phyloP scores from a whole-genome alignment of 2,329 filamentous ascomycete genomes.

The Aspergillus brasiliensis region DNA sequence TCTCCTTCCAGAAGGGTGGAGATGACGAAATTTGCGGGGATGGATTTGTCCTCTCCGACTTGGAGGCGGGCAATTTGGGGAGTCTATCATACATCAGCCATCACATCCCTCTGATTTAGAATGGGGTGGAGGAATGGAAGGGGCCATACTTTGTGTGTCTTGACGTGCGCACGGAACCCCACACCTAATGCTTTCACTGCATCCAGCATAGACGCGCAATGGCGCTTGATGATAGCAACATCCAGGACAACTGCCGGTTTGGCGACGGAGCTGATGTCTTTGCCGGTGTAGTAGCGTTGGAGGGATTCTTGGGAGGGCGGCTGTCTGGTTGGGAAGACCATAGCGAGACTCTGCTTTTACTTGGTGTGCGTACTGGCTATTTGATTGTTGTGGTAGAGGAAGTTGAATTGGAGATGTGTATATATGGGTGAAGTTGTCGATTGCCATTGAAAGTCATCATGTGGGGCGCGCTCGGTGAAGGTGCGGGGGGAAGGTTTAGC shows the following conservation, averaged over 20 bases:
- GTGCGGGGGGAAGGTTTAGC: too few relatives aligned
- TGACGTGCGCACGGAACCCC: conserved; percentile 75
- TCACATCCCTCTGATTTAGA: neutral
- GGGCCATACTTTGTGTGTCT: conserved; percentile 72
- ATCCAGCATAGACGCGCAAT: conserved; percentile 72
- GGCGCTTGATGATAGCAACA: conserved; percentile 63
- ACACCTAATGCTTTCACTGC: conserved; percentile 62
- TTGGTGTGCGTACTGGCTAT: too few relatives aligned
- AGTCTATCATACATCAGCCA: conserved; percentile 51
- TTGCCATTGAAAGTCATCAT: too few relatives aligned
- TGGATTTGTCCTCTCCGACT: conserved; percentile 59
- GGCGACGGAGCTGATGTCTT: conserved; percentile 60
- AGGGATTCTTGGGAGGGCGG: conserved; percentile 16
- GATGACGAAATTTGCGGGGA: conserved; percentile 63
- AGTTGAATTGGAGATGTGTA: too few relatives aligned
- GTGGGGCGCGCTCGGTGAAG: too few relatives aligned
- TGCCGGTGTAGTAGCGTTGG: conserved; percentile 56
- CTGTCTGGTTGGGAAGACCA: too few relatives aligned
- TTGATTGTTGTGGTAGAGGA: too few relatives aligned
- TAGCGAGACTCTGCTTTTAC: too few relatives aligned
- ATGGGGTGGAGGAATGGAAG: neutral
- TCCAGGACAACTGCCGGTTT: conserved; percentile 72
- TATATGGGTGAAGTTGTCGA: too few relatives aligned
- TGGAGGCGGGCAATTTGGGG: conserved; percentile 67
- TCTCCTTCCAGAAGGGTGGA: conserved; percentile 77